These are phyloP conservation scores for Populus hybrid DNA, from an alignment of 441 rosid genomes.

Conservation along the genomic window DNA sequence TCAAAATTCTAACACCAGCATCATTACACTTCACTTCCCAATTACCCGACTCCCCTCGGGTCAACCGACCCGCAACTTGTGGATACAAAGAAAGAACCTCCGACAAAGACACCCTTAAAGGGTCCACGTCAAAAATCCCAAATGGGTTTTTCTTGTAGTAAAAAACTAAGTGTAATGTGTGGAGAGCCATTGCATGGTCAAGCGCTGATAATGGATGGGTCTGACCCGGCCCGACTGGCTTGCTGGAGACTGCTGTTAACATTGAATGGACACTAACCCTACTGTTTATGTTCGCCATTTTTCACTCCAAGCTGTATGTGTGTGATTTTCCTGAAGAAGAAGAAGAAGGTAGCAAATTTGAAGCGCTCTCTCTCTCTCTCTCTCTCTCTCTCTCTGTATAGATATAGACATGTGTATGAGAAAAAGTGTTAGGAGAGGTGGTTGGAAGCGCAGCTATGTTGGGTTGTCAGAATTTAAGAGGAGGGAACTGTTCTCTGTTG, in stretches of 20 bases:
- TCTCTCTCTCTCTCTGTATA: no score
- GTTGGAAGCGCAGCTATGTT: not conserved
- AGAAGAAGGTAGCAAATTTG: not conserved
- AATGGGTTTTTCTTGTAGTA: conserved; percentile 40
- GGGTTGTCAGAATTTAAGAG: not conserved
- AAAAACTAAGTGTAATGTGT: conserved; percentile 40
- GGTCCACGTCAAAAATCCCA: conserved; percentile 38
- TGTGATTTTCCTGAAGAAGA: not conserved
- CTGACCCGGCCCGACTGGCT: conserved; percentile 27
- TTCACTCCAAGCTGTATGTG: not conserved
- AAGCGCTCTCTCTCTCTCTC: not conserved
- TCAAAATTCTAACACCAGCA: conserved; percentile 44
- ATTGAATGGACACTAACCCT: conserved; percentile 33
- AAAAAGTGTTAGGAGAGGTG: not conserved
- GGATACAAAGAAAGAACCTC: conserved; percentile 44
- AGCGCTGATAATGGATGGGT: conserved; percentile 25
- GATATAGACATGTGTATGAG: not conserved
- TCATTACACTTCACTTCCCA: conserved; percentile 59
- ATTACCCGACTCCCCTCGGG: conserved; percentile 26
- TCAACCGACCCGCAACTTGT: conserved; percentile 44
- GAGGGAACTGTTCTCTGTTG: not conserved
- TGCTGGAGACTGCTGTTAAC: conserved; percentile 47
- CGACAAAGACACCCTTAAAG: conserved; percentile 36
- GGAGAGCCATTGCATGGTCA: conserved; percentile 43
- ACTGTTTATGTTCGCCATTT: conserved; percentile 21